Conservation (phyloP, 805 yeast species). For the Saccharomycopsis synnaedendra region DNA sequence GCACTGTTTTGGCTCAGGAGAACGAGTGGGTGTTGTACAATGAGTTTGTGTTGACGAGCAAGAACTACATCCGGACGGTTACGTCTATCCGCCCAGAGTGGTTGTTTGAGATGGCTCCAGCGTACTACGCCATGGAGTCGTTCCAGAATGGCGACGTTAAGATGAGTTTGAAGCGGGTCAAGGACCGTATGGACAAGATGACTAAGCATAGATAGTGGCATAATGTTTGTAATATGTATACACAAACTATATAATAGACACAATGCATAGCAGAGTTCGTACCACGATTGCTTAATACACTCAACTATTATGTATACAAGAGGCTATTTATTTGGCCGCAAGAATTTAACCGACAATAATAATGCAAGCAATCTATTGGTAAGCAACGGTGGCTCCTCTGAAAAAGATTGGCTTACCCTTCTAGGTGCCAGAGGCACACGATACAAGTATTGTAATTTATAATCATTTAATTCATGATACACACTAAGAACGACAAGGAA, state of each 20-base stretch:
- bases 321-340: no score
- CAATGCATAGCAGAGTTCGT: constrained; percentile 17
- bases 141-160: constrained; percentile 65
- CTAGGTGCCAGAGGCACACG: no score
- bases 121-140: constrained; percentile 51
- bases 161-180: constrained; percentile 51
- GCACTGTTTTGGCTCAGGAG: constrained; percentile 79
- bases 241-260: constrained; percentile 18
- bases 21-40: constrained; percentile 92
- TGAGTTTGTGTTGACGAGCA: constrained; percentile 88
- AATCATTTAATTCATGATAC: no score
- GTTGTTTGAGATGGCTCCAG: constrained; percentile 72
- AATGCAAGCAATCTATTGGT: no score
- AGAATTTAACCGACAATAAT: no score
- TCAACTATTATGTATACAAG: no score
- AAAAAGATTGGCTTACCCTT: no score
- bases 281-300: no score
- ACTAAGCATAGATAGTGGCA: constrained; percentile 19
- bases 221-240: constrained; percentile 17
- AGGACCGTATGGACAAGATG: constrained; percentile 36
- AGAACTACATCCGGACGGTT: constrained; percentile 90
- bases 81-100: constrained; percentile 87
- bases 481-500: no score
- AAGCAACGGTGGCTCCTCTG: no score
- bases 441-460: no score